Evolutionary conservation across 2,329 filamentous ascomycete species (phyloP), one percentile per base, ranked within the genome.

Genomic region (Cordyceps cicadae): DNA sequence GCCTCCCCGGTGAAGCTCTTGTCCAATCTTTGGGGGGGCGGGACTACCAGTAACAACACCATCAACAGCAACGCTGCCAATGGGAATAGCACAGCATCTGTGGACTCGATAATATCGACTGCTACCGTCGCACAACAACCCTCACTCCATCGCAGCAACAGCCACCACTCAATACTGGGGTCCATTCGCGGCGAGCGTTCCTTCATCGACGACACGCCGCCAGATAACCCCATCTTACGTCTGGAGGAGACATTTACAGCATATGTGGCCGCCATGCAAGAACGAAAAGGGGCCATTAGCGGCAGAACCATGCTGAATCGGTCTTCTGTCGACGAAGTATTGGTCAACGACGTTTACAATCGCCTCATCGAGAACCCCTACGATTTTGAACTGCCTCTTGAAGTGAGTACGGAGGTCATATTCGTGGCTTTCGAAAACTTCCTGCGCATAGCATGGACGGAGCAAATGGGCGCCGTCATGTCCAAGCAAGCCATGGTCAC

Each of bases 351-450:
- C 66, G 78, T 97, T 1, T 97, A 96, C 75, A 96, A 96, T 70
- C 83, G 86, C 39, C 81, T 97, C 15, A 85, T 96, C 19, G 92
- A 96, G 70, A 88, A 88, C 64, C 90, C 92, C 0, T 87, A 85
- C 57, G 91, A 90, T 68, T 81, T 89, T 64, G 88, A 95, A 58
- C 79, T 86, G 11, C 85, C 89, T 2, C 82, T 86, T 0, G 91
- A 96, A 62, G 81, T 90, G 9, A 83, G 87, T 3, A 85, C 93
- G 9, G 92, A 97, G 68, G 86, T 93, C 21, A 81, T 97, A 5
- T 96, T 97, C 69, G 88, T 89, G 29, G 89, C 92, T 0, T 97
- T 97, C 70, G 92, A 97, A 71, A 97, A 95, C 63, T 97, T 97
- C 67, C 77, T 97, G 63, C 86, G 86, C 62, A 87, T 92, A 64